Percentiles rank a stretch among this genome's conserved stretches.
These are phyloP conservation scores for Sporodiniella umbellata DNA, from an alignment of 371 early-diverging fungal genomes.

Conservation along the genomic window DNA sequence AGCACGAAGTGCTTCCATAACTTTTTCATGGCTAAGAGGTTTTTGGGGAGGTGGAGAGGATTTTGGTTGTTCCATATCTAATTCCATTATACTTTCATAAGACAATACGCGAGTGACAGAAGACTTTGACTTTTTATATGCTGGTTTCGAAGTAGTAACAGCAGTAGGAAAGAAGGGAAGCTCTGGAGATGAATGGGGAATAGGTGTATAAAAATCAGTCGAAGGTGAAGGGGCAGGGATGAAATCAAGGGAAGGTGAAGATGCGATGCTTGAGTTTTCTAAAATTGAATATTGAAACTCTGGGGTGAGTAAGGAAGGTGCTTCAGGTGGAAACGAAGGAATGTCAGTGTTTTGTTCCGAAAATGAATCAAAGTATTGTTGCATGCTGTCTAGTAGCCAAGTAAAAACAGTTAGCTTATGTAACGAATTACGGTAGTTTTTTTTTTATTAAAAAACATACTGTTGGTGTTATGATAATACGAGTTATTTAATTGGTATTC, in stretches of 20 bases:
- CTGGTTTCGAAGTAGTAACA: not conserved
- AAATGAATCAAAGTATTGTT: not conserved
- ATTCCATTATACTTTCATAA: constrained; percentile 18
- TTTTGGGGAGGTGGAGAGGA: constrained; percentile 3
- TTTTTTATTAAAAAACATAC: constrained; percentile 4
- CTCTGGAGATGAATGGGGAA: constrained; percentile 7
- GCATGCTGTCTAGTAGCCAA: not conserved
- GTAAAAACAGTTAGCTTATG: not conserved
- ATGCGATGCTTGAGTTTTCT: constrained; percentile 4
- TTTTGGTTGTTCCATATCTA: not conserved
- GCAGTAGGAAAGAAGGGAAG: constrained; percentile 1
- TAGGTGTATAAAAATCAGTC: constrained; percentile 5
- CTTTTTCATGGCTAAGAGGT: constrained; percentile 20
- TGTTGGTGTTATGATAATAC: not conserved
- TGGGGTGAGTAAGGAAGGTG: constrained; percentile 1
- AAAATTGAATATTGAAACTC: constrained; percentile 3
- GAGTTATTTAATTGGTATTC: constrained; percentile 19
- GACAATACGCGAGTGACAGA: constrained; percentile 13
- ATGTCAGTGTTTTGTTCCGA: not conserved
- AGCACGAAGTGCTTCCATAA: constrained; percentile 26
- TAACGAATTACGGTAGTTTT: not conserved
- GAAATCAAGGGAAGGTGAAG: constrained; percentile 12
- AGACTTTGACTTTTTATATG: not conserved
- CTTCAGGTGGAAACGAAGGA: constrained; percentile 4
- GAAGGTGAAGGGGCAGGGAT: constrained; percentile 4